Base-by-base conservation (phyloP, 768 basidiomycete genomes). In the Flagelloscypha sp. region DNA sequence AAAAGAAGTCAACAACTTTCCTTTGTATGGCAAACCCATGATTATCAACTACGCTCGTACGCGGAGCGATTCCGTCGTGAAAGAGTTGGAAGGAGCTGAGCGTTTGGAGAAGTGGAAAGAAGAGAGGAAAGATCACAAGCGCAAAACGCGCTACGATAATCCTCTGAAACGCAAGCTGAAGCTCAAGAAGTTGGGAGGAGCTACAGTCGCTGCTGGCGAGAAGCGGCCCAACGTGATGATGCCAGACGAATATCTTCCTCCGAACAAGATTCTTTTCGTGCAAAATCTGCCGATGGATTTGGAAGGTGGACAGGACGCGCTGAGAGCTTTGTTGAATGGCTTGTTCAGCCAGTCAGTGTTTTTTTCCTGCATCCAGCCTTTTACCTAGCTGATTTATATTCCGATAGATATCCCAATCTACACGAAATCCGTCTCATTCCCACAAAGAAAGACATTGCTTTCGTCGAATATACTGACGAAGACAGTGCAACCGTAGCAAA, bases 171-270 rank as follows among this genome's bases (percentile, higher is more conserved):
- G 76, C 47, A 95, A 94, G 58, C 79, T 84, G 55, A 73, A 76
- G 32, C 74, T 81, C 16, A 88, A 93, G 58, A 70, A 84, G 35
- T 59, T 83, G 58, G 87, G 84, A 30, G 84, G 84, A 17, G 74
- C 69, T 18, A 63, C 75, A 3, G 68, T 82, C 6, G 61, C 66
- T 5, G 76, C 85, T 7, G 75, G 72, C 20, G 60, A 84, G 13
- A 87, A 79, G 59, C 74, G 85, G 27, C 85, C 85, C 16, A 77
- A 79, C 46, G 84, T 95, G 41, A 88, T 93, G 56, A 95, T 98
- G 90, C 93, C 94, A 25, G 95, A 99, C 80, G 95, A 99, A 58
- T 98, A 97, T 58, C 76, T 99, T 6, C 95, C 95, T 2, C 94
- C 95, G 24, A 99, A 99, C 82, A 92, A 93, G 58, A 94, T 98